Percentiles rank a stretch among this genome's conserved stretches.
phyloP scores from a whole-genome alignment of 108 stramenopile species.

The Poteriospumella lacustris region DNA sequence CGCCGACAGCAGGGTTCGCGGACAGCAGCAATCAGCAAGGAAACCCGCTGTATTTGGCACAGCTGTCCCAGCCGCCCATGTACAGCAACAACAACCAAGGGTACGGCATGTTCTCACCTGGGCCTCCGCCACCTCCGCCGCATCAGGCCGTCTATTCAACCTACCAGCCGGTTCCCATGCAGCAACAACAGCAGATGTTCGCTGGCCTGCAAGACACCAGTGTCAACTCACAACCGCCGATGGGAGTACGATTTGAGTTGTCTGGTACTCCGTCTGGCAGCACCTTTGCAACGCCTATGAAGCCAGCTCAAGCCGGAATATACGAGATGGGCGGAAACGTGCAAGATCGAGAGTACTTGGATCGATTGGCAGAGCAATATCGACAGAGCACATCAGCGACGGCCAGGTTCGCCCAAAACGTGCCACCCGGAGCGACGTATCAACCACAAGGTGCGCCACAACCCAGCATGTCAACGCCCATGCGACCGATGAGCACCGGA shows the following conservation, averaged over 20 bases:
- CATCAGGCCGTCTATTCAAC: not conserved
- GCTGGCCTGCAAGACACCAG: not conserved
- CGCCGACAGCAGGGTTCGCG: no score
- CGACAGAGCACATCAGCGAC: not conserved
- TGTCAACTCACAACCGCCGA: not conserved
- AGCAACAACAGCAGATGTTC: not conserved
- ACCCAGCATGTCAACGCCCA: no score
- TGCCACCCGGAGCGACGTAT: no score
- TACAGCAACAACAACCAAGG: no score
- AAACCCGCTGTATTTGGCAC: no score
- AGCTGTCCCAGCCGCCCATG: no score
- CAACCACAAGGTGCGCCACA: no score
- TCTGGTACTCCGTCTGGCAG: not conserved
- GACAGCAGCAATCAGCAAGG: no score
- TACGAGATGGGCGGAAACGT: not conserved
- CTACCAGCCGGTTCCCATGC: not conserved
- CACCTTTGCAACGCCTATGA: not conserved
- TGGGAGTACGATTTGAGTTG: not conserved
- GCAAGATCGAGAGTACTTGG: not conserved
- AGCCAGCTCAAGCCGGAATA: not conserved
- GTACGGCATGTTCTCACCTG: not conserved
- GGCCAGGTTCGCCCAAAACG: not conserved
- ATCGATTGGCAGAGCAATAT: not conserved
- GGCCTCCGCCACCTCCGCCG: not conserved
- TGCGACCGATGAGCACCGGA: no score